phyloP scores from a whole-genome alignment of 2,329 filamentous ascomycete species.

The Fusarium floridanum region DNA sequence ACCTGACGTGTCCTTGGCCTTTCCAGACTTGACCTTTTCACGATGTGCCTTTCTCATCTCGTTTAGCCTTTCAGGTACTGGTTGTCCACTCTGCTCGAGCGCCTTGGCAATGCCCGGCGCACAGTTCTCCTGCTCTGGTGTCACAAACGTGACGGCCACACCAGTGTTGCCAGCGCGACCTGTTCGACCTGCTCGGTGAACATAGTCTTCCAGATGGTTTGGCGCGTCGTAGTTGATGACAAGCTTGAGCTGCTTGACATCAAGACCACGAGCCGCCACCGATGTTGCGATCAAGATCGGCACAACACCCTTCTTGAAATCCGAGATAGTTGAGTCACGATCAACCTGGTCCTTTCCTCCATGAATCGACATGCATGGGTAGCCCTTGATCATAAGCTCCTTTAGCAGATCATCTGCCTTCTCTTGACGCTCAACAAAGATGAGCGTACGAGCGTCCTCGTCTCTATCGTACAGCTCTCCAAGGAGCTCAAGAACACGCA shows the following conservation, averaged over 20 bases:
- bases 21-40: conserved; percentile 92
- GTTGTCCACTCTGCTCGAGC: conserved; percentile 89
- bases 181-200: conserved; percentile 93
- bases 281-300: conserved; percentile 95
- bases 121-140: conserved; percentile 90
- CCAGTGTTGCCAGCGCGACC: conserved; percentile 95
- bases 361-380: conserved; percentile 93
- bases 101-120: conserved; percentile 91
- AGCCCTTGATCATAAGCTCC: conserved; percentile 85
- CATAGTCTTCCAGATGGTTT: conserved; percentile 96
- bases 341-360: conserved; percentile 95
- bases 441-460: conserved; percentile 88
- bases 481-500: conserved; percentile 85
- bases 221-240: conserved; percentile 97
- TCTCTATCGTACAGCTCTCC: conserved; percentile 89
- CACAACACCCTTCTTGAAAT: conserved; percentile 92
- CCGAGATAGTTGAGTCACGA: conserved; percentile 89
- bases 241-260: conserved; percentile 95
- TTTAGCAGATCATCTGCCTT: conserved; percentile 85
- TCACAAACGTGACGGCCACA: conserved; percentile 94
- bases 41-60: conserved; percentile 80
- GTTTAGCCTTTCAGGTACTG: conserved; percentile 77
- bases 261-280: conserved; percentile 92
- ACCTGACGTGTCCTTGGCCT: conserved; percentile 88
- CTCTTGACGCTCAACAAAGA: conserved; percentile 94